These are phyloP conservation scores for Betula pendula DNA, from an alignment of 306 rosid genomes.

Conservation along the genomic window DNA sequence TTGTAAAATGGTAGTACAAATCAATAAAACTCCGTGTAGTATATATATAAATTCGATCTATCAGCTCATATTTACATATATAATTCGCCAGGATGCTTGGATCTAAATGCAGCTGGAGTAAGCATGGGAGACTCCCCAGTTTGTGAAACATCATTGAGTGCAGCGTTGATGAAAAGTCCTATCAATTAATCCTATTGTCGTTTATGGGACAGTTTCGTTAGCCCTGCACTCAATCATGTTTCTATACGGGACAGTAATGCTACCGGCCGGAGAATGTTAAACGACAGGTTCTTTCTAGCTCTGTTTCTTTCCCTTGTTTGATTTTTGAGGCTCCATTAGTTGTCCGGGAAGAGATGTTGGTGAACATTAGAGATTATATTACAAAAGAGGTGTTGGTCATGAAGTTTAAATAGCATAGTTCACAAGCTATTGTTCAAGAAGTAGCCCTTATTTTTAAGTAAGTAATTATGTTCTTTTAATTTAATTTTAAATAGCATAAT, in stretches of 20 bases:
- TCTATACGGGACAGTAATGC: constrained; percentile 23
- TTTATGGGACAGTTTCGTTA: constrained; percentile 25
- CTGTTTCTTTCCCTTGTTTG: constrained; percentile 6
- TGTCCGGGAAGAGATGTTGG: too few species aligned
- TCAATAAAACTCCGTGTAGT: neutral
- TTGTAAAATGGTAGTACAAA: constrained; percentile 7
- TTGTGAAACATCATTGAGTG: constrained; percentile 85
- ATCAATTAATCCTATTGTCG: too few species aligned
- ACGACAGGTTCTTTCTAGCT: constrained; percentile 4
- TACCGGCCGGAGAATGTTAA: neutral
- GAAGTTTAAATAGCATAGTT: too few species aligned
- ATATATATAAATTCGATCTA: neutral
- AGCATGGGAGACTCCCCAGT: constrained; percentile 27
- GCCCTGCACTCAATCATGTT: constrained; percentile 71
- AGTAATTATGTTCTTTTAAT: too few species aligned
- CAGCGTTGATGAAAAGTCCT: constrained; percentile 78
- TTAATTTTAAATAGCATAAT: too few species aligned
- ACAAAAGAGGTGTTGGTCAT: too few species aligned
- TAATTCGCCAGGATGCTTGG: neutral
- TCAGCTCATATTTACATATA: neutral
- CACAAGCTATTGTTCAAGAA: too few species aligned
- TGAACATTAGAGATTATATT: too few species aligned
- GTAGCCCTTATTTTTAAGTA: too few species aligned
- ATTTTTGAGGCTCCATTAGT: neutral
- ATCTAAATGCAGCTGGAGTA: neutral